Base-by-base conservation (phyloP, 2,329 filamentous ascomycete genomes). In the Fusarium buharicum region DNA sequence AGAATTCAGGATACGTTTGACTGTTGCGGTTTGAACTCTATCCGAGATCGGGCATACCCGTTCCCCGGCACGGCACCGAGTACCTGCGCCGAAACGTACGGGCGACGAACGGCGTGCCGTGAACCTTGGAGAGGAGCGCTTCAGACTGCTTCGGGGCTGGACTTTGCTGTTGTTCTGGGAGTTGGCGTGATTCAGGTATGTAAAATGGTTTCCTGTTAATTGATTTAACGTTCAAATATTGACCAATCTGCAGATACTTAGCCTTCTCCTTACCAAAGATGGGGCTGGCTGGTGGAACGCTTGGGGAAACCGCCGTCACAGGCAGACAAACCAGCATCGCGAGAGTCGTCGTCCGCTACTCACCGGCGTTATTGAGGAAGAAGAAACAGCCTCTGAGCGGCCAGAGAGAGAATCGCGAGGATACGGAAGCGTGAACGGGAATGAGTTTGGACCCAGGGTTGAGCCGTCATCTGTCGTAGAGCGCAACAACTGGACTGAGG, bases 11-110 rank as follows among this genome's bases (percentile, higher is more conserved):
- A 92, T 69, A 73, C 81, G 0, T 82, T 90, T 28, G 71, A 82
- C 8, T 92, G 90, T 76, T 92, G 90, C 64, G 90, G 90, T 0
- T 78, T 90, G 30, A 80, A 80, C 51, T 81, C 78, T 5, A 70
- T 85, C 24, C 73, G 71, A 27, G 88, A 92, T 68, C 84, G 83
- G 64, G 82, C 84, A 0, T 91, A 82, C 78, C 90, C 89, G 0
- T 90, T 90, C 55, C 78, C 78, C 0, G 60, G 50, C 1, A 47
- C 46, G 33, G 57, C 49, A 52, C 76, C 50, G 62, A 73, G 47
- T 64, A 67, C 46, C 45, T 89, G 87, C 68, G 64, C 75, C 5
- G 71, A 77, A 40, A 73, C 78, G 5, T 86, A 80, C 62, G 77
- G 78, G 0, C 77, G 85, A 27, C 72, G 69, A 0, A 68, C 53